These are phyloP conservation scores for Fusarium marasasianum DNA, from an alignment of 2,329 filamentous ascomycete genomes.

Conservation along the genomic window DNA sequence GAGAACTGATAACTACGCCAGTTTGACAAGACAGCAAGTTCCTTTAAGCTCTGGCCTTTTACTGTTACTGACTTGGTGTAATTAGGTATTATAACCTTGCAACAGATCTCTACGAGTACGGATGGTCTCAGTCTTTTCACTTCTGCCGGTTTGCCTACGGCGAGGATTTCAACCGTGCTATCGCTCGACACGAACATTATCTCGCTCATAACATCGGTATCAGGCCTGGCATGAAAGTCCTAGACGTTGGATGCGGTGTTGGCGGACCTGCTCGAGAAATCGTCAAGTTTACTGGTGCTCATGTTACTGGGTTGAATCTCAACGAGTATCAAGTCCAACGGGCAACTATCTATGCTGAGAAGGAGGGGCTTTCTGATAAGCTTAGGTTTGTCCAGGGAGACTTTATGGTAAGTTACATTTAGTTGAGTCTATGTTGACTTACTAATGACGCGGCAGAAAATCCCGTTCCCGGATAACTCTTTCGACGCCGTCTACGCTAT, in stretches of 20 bases:
- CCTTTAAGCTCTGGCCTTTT: fast-evolving
- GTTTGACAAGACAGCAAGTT: constrained; percentile 83
- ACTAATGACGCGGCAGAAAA: constrained; percentile 67
- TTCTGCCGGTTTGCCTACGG: constrained; percentile 91
- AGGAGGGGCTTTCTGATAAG: constrained; percentile 81
- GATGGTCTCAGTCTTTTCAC: constrained; percentile 93
- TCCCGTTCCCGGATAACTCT: constrained; percentile 89
- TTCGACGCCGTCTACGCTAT: constrained; percentile 98
- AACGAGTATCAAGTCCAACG: constrained; percentile 97
- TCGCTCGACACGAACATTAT: constrained; percentile 95
- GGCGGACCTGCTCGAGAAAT: constrained; percentile 95
- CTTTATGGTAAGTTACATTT: constrained; percentile 74
- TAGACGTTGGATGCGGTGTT: constrained; percentile 96
- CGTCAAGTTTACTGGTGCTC: constrained; percentile 87
- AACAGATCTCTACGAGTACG: constrained; percentile 92
- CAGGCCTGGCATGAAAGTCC: constrained; percentile 80
- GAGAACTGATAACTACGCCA: constrained; percentile 84
- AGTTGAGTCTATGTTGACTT: neutral
- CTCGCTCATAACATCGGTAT: constrained; percentile 86
- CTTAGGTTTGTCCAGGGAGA: constrained; percentile 91
- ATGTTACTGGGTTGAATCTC: constrained; percentile 92
- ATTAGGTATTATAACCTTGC: constrained; percentile 88
- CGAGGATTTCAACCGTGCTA: constrained; percentile 86
- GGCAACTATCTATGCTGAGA: constrained; percentile 80
- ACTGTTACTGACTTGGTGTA: neutral